phyloP scores from a whole-genome alignment of 768 basidiomycete genomes.

The Auricularia cornea region DNA sequence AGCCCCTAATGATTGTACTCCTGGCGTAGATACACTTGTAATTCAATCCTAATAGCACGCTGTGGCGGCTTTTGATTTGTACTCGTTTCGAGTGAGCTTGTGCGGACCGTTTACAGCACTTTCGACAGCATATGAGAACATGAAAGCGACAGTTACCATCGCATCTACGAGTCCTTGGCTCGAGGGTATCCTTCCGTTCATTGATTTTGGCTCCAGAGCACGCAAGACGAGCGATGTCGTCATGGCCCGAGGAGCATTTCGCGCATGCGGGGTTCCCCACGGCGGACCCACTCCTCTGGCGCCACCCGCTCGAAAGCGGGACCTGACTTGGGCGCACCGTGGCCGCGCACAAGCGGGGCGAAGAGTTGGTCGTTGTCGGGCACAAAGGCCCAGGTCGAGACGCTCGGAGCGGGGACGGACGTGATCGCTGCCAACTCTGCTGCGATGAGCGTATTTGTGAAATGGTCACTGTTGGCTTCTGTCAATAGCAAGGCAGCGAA shows the following conservation, averaged over 20 bases:
- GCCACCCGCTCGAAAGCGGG: conserved; percentile 31
- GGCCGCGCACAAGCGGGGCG: conserved; percentile 14
- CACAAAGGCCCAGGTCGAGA: conserved; percentile 49
- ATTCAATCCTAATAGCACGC: too few species aligned
- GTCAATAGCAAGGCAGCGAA: conserved; percentile 3
- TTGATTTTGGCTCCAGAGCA: too few species aligned
- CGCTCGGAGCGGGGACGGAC: conserved; percentile 49
- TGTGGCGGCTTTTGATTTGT: too few species aligned
- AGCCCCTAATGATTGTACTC: too few species aligned
- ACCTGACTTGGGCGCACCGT: conserved; percentile 11
- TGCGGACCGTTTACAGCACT: too few species aligned
- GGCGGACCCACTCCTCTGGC: conserved; percentile 50
- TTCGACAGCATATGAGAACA: too few species aligned
- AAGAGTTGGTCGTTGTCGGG: conserved; percentile 52
- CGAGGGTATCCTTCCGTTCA: too few species aligned
- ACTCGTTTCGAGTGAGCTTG: too few species aligned
- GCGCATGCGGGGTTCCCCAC: conserved; percentile 39
- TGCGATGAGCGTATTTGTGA: conserved; percentile 60
- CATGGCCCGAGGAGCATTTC: neutral
- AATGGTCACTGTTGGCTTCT: conserved; percentile 47
- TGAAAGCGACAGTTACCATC: too few species aligned
- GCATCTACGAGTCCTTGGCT: too few species aligned
- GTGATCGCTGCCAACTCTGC: conserved; percentile 58
- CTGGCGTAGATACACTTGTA: too few species aligned
- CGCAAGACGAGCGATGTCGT: too few species aligned